A percentile compares a stretch with the other conserved stretches of the same genome.
phyloP scores from a whole-genome alignment of 2,329 filamentous ascomycete species.

The Fusarium brevicatenulatum region DNA sequence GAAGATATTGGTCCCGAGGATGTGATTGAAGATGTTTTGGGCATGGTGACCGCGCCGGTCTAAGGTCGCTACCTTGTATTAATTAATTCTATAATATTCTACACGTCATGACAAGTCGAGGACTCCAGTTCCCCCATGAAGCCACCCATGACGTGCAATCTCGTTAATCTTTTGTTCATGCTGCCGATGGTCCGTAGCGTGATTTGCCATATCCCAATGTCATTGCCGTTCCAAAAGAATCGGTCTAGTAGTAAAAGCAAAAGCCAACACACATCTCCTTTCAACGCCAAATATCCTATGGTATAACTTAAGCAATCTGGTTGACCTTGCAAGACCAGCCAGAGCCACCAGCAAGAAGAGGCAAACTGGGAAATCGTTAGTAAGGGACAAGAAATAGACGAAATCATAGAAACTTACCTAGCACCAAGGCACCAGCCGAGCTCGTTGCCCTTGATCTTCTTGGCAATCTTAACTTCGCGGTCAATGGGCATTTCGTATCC shows the following conservation, averaged over 20 bases:
- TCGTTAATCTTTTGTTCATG: constrained; percentile 32
- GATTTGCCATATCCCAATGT: constrained; percentile 41
- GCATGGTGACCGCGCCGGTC: constrained; percentile 64
- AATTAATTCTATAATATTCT: constrained; percentile 45
- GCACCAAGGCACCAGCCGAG: constrained; percentile 97
- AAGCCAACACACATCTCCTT: constrained; percentile 34
- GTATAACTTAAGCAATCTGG: constrained; percentile 68
- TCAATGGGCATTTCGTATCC: constrained; percentile 99
- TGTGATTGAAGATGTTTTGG: constrained; percentile 72
- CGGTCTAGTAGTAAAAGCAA: constrained; percentile 35
- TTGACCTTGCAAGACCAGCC: constrained; percentile 92
- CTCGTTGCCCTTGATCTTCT: constrained; percentile 98
- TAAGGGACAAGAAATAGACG: neutral
- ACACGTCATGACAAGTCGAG: constrained; percentile 35
- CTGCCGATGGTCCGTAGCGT: constrained; percentile 23
- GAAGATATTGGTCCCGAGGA: constrained; percentile 70
- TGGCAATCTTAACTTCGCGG: constrained; percentile 95
- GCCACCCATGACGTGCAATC: constrained; percentile 28
- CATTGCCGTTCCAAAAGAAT: constrained; percentile 33
- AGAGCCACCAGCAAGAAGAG: constrained; percentile 80
- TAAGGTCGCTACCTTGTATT: constrained; percentile 42
- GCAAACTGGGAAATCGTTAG: constrained; percentile 68
- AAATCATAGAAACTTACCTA: constrained; percentile 69
- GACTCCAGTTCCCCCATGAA: constrained; percentile 33
- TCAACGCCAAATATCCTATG: constrained; percentile 39